Evolutionary conservation across 1,284 basidiomycete genomes (phyloP), one percentile per base, ranked within the genome.

Genomic region (Bondarzewia mesenterica): DNA sequence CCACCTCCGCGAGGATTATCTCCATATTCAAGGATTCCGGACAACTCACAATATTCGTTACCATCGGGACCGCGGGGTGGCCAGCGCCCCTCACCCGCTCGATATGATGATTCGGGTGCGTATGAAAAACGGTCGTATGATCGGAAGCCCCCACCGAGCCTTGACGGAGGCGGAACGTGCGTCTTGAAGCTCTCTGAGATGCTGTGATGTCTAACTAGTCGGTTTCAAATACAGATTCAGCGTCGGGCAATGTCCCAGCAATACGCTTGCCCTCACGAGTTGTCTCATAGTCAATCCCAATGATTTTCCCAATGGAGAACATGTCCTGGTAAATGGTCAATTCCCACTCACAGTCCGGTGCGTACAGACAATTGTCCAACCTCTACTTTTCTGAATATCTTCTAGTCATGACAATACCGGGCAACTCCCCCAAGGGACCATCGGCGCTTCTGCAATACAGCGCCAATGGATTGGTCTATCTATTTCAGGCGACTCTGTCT

Each of bases 381-480:
- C 23, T 12, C 4, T 22, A n/a, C 21, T 25, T 12, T 6, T 36
- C 29, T 39, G 26, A 32, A 32, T 50, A 15, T 38, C 36, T 16
- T 15, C 23, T 54, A 92, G 89, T 47, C 83, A 87, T 53, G 89
- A 93, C 58, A 80, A 82, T 52, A 86, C 88, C 1, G 78, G 80
- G 1, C 80, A 78, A 51, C 62, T 93, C 0, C 64, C 65, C 7
- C 77, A 77, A 2, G 80, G 85, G 6, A 66, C 71, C 10, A 73
- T 93, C 23, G 90, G 83, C 15, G 78, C 80, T 20, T 82, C 82
- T 32, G 70, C 75, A n/a, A 60, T 76, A 44, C 85, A 89, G 54
- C 79, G 93, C 20, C 81, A 88, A 67, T 96, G 91, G 90, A 84
- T 94, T 35, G 84, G 84, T 5, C 73, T 93, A 12, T 92, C 91